Evolutionary conservation across 106 monocot genomes (phyloP), one percentile per base, ranked within the genome.

Genomic region (Triglochin maritima): DNA sequence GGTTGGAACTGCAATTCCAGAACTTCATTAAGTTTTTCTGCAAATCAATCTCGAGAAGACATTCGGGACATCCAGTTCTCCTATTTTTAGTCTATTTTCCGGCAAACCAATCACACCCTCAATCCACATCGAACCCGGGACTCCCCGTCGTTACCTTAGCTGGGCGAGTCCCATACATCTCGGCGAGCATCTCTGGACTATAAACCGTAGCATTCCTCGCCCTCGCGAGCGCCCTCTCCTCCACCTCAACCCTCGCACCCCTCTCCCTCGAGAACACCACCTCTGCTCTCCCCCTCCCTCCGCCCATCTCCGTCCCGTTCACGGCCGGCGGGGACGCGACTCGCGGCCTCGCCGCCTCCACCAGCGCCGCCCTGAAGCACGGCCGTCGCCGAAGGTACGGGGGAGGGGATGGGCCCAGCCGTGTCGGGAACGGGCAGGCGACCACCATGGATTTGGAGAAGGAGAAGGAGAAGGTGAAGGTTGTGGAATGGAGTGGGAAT

Each of bases 171-270:
- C 86, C 82, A 64, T 98, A 98, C 64, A 74, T 72, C 43, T 50
- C 46, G 12, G 84, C 50, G 60, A 98, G 80, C 44, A 92, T 63
- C 71, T 98, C 52, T 8, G 98, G 92, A 66, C 62, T 82, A 70
- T 88, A 98, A 6, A 84, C 77, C 46, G 86, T 46, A 58, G 84
- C 82, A 56, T 71, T 59, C 43, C 52, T 78, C 11, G 98, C 91
- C 13, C 91, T 88, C 7, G 81, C 43, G 86, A 92, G 68, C 60
- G 92, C 98, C 64, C 88, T 65, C 1, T 78, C 84, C 81, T 92
- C 98, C 48, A 88, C 91, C 76, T 98, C 88, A 74, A 92, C 68
- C 44, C 89, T 88, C 3, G 77, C 76, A 42, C 86, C 71, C 49
- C 83, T 72, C 51, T 82, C 83, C 10, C 74, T 81, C 5, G 73